Evolutionary conservation across 2,329 filamentous ascomycete genomes (phyloP).

Genomic region (Trichophyton mentagrophytes): DNA sequence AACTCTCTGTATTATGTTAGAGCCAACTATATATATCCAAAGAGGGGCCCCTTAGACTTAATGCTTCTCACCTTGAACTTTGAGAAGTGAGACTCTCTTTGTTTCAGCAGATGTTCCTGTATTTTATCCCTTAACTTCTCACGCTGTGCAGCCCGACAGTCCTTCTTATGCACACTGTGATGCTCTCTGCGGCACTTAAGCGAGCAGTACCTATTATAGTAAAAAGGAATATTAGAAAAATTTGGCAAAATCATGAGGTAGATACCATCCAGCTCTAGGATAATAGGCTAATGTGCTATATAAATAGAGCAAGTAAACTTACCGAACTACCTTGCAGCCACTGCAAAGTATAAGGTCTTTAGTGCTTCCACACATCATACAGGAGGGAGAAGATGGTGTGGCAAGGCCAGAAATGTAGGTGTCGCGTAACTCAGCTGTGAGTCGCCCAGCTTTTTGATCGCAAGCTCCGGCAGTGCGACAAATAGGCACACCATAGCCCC

Average conservation of each 20-base stretch:
- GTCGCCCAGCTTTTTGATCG: slow-evolving; percentile 1
- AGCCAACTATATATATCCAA: background rate
- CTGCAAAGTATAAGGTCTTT: background rate
- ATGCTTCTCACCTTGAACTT: background rate
- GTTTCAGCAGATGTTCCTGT: background rate
- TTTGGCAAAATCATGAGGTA: background rate
- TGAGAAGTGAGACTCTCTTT: background rate
- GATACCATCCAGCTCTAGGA: background rate
- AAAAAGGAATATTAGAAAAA: background rate
- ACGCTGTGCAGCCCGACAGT: slow-evolving; percentile 5
- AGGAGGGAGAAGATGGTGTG: background rate
- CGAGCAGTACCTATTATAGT: slow-evolving; percentile 5
- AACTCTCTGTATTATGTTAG: background rate
- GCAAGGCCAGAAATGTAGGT: background rate
- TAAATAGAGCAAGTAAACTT: background rate
- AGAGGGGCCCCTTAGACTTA: background rate
- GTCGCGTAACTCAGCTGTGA: background rate
- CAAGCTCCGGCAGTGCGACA: slow-evolving; percentile 2
- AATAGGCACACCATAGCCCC: slow-evolving; percentile 6
- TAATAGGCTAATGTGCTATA: background rate
- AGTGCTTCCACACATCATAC: background rate
- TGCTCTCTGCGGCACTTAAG: background rate
- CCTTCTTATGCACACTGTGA: slow-evolving; percentile 5
- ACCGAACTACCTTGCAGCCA: slow-evolving; percentile 3
- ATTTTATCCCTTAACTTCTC: background rate